Percentiles rank a stretch among this genome's conserved stretches.
phyloP scores from a whole-genome alignment of 352 stramenopile genomes.

The Phytophthora macrochlamydospora region DNA sequence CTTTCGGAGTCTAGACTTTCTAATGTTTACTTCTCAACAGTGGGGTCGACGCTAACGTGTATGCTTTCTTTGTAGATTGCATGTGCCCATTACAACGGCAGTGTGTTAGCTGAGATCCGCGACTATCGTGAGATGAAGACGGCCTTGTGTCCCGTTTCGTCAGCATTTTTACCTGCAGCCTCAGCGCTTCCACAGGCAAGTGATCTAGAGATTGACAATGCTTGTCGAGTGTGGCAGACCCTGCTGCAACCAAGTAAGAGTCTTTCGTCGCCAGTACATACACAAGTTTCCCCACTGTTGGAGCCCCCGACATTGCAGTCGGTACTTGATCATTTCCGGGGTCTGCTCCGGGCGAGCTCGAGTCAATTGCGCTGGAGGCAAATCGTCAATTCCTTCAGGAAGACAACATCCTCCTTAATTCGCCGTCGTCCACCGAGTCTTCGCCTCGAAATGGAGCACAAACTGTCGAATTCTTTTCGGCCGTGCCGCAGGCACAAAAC shows the following conservation, averaged over 20 bases:
- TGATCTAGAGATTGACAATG: constrained; percentile 2
- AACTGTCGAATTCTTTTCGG: constrained; percentile 4
- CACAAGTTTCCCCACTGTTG: constrained; percentile 11
- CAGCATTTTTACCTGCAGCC: constrained; percentile 28
- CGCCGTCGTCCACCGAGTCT: constrained; percentile 32
- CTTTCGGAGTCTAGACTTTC: not conserved
- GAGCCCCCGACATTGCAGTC: constrained; percentile 26
- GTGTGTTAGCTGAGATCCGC: constrained; percentile 40
- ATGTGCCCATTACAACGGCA: constrained; percentile 22
- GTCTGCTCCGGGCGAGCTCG: constrained; percentile 35
- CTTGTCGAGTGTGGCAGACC: constrained; percentile 24
- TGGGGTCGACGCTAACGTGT: constrained; percentile 3
- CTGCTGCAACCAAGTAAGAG: constrained; percentile 24
- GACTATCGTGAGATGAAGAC: constrained; percentile 37
- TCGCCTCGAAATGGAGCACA: constrained; percentile 14
- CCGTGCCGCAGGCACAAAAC: not conserved
- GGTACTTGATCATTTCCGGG: constrained; percentile 37
- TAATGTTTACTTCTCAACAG: too few relatives aligned
- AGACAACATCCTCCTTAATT: constrained; percentile 24
- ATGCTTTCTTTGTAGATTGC: constrained; percentile 30
- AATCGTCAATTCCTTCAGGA: constrained; percentile 39
- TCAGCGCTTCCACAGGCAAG: constrained; percentile 11
- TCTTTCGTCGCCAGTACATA: constrained; percentile 2
- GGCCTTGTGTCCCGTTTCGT: constrained; percentile 42
- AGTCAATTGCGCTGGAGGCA: constrained; percentile 40